Evolutionary conservation across 1,284 basidiomycete genomes (phyloP).

Genomic region (Sparassis latifolia): DNA sequence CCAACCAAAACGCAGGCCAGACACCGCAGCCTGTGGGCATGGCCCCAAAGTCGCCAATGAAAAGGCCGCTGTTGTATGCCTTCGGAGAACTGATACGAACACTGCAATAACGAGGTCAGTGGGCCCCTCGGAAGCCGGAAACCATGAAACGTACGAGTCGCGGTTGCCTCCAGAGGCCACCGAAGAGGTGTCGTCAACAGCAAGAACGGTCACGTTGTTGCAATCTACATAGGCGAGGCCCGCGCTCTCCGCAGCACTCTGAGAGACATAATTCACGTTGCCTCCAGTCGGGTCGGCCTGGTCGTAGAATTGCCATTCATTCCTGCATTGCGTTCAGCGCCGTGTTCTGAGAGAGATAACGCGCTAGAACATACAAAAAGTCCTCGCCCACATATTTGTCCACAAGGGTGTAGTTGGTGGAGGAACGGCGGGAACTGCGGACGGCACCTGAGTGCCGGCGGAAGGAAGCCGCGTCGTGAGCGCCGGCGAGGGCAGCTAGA

Average conservation of each 20-base stretch:
- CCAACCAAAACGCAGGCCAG: constrained; percentile 72
- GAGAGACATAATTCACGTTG: constrained; percentile 47
- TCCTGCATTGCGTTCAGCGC: constrained; percentile 16
- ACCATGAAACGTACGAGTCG: constrained; percentile 46
- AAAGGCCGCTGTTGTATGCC: constrained; percentile 61
- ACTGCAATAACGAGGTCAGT: constrained; percentile 25
- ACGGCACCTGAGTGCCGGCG: constrained; percentile 12
- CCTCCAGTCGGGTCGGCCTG: constrained; percentile 61
- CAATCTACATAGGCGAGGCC: constrained; percentile 54
- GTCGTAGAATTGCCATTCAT: constrained; percentile 60
- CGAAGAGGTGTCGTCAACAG: constrained; percentile 52
- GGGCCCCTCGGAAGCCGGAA: not conserved
- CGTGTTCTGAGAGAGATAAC: not conserved
- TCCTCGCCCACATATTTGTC: constrained; percentile 26
- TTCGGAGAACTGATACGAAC: constrained; percentile 70
- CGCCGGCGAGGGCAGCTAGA: constrained; percentile 15
- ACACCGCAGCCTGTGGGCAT: constrained; percentile 79
- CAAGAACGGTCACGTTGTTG: constrained; percentile 48
- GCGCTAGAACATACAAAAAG: constrained; percentile 4
- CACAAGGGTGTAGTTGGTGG: constrained; percentile 25
- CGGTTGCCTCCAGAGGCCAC: constrained; percentile 49
- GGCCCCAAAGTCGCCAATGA: constrained; percentile 70
- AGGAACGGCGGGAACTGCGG: constrained; percentile 9
- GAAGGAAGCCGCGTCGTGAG: constrained; percentile 7
- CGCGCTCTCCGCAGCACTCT: constrained; percentile 37